A percentile compares a stretch with the other conserved stretches of the same genome.
Conservation (phyloP, 768 basidiomycete species). For the Tylopilus intermedius region DNA sequence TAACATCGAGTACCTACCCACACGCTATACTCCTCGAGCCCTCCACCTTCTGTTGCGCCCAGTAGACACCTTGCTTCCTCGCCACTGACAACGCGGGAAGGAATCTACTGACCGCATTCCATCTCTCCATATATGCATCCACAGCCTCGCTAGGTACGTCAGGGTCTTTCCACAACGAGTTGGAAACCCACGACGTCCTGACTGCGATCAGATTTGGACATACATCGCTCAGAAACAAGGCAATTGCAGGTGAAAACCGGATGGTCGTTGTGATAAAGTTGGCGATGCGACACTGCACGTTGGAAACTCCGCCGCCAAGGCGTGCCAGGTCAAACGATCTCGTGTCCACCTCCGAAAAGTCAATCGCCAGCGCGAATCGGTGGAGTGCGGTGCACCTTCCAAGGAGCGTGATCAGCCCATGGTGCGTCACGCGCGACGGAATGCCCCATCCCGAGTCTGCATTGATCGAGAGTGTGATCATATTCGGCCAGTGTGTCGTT, state of each 20-base stretch:
- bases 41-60: not conserved
- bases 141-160: not conserved
- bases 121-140: conserved; percentile 3
- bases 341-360: conserved; percentile 18
- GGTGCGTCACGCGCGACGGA: conserved; percentile 16
- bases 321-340: not conserved
- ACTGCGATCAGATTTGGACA: conserved; percentile 15
- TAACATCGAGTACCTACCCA: too few species aligned
- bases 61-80: conserved; percentile 14
- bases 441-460: conserved; percentile 16
- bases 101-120: conserved; percentile 21
- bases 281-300: conserved; percentile 4
- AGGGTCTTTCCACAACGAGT: too few species aligned
- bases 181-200: conserved; percentile 11
- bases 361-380: conserved; percentile 17
- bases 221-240: conserved; percentile 26
- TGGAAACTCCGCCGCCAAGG: conserved; percentile 10
- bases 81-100: conserved; percentile 21
- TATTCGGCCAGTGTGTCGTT: conserved; percentile 19
- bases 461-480: conserved; percentile 15
- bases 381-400: conserved; percentile 4
- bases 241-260: conserved; percentile 14
- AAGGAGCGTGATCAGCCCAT: conserved; percentile 21
- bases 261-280: conserved; percentile 24
- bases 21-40: not conserved